A percentile compares a stretch with the other conserved stretches of the same genome.
Conservation (phyloP, 2,329 filamentous ascomycete species). For the Aspergillus novofumigatus region DNA sequence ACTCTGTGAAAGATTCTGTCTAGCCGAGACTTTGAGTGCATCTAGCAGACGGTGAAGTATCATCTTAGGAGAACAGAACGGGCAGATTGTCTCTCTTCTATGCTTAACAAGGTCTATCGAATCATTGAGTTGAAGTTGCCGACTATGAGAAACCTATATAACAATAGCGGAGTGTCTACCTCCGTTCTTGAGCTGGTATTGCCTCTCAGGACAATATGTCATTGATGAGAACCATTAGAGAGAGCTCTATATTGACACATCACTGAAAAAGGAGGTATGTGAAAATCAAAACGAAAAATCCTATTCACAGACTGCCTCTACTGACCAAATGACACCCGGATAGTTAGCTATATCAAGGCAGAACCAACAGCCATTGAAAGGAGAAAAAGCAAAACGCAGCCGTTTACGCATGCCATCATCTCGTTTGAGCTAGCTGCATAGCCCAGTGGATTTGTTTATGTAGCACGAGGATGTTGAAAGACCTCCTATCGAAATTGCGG, state of each 20-base stretch:
- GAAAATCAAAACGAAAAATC: not conserved
- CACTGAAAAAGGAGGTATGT: not conserved
- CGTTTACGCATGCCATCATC: not conserved
- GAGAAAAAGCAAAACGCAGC: not conserved
- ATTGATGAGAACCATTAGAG: not conserved
- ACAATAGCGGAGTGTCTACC: not conserved
- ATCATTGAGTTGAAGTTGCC: not conserved
- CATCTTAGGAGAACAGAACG: not conserved
- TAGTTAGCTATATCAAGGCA: not conserved
- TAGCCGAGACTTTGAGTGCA: not conserved
- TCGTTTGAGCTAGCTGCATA: not conserved
- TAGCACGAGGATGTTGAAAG: not conserved
- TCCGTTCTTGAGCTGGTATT: not conserved
- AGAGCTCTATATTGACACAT: not conserved
- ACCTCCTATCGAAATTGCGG: not conserved
- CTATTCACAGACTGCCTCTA: not conserved
- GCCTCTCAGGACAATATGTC: not conserved
- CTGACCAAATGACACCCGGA: not conserved
- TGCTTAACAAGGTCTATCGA: not conserved
- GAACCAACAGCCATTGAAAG: not conserved
- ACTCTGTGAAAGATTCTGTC: not conserved
- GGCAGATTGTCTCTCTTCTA: not conserved
- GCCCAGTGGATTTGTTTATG: not conserved
- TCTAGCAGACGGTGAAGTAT: not conserved
- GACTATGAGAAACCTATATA: not conserved